A percentile compares a stretch with the other conserved stretches of the same genome.
These are phyloP conservation scores for Cladosporium oxysporum DNA, from an alignment of 2,329 filamentous ascomycete genomes.

Conservation along the genomic window DNA sequence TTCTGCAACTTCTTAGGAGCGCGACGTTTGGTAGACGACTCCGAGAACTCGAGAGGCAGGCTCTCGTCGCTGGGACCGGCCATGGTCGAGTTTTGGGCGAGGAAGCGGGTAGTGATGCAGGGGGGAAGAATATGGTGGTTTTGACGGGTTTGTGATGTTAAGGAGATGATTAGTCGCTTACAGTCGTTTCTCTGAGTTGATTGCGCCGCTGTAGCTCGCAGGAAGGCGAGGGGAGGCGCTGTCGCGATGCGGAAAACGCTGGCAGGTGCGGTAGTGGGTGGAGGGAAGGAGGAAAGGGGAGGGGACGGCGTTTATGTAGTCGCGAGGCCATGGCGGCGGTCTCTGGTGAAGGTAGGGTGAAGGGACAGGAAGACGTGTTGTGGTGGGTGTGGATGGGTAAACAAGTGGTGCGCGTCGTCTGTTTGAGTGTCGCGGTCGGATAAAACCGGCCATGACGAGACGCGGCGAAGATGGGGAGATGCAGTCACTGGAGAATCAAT, in stretches of 20 bases:
- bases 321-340: neutral
- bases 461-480: neutral
- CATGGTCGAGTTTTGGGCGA: neutral
- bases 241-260: neutral
- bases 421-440: neutral
- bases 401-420: neutral
- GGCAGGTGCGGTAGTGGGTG: slow-evolving; percentile 7
- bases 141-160: neutral
- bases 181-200: neutral
- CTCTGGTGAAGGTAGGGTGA: slow-evolving; percentile 1
- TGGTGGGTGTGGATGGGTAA: neutral
- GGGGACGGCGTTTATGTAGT: neutral
- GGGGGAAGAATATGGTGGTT: neutral
- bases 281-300: neutral
- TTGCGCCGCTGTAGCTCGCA: neutral
- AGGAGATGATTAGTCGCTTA: neutral
- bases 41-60: neutral
- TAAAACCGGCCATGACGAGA: neutral
- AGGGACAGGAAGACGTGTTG: neutral
- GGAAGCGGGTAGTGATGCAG: neutral
- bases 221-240: neutral
- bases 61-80: neutral
- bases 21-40: neutral
- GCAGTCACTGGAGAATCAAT: neutral
- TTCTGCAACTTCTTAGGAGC: neutral